Evolutionary conservation across 2,329 filamentous ascomycete genomes (phyloP).

Genomic region (Xylariaceae sp.): DNA sequence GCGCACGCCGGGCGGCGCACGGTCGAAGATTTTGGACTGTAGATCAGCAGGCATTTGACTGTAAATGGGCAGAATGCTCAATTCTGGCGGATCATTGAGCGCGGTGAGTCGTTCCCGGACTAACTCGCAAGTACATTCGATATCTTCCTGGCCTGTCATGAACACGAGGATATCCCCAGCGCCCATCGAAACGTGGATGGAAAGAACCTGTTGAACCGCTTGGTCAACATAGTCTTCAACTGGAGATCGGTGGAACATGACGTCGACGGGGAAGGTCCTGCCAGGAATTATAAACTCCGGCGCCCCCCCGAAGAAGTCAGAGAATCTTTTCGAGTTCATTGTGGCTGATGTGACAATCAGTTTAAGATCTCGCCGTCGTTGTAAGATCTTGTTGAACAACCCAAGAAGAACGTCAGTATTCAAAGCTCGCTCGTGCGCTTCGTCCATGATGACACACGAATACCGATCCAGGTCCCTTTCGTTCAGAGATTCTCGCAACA

Average conservation of each 20-base stretch:
- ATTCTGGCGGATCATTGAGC: constrained; percentile 89
- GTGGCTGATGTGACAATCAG: constrained; percentile 97
- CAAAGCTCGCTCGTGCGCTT: constrained; percentile 92
- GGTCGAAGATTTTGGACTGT: constrained; percentile 96
- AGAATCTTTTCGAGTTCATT: constrained; percentile 96
- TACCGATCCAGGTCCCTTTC: constrained; percentile 93
- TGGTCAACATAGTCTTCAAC: constrained; percentile 98
- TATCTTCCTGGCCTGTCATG: constrained; percentile 99
- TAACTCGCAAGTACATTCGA: constrained; percentile 92
- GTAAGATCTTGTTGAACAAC: constrained; percentile 92
- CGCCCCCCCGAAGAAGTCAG: constrained; percentile 91
- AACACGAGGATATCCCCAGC: constrained; percentile 93
- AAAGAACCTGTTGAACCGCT: constrained; percentile 90
- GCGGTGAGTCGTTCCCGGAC: constrained; percentile 82
- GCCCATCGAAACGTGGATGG: constrained; percentile 94
- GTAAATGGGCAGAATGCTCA: constrained; percentile 95
- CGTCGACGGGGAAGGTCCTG: constrained; percentile 92
- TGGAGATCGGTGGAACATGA: constrained; percentile 90
- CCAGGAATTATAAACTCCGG: constrained; percentile 96
- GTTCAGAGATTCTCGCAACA: constrained; percentile 87
- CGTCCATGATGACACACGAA: constrained; percentile 99
- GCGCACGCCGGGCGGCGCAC: constrained; percentile 80
- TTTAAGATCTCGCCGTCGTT: constrained; percentile 84
- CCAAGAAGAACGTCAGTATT: constrained; percentile 98
- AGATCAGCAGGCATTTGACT: constrained; percentile 99